phyloP scores from a whole-genome alignment of 257 asterid genomes.

The Solanum bulbocastanum region DNA sequence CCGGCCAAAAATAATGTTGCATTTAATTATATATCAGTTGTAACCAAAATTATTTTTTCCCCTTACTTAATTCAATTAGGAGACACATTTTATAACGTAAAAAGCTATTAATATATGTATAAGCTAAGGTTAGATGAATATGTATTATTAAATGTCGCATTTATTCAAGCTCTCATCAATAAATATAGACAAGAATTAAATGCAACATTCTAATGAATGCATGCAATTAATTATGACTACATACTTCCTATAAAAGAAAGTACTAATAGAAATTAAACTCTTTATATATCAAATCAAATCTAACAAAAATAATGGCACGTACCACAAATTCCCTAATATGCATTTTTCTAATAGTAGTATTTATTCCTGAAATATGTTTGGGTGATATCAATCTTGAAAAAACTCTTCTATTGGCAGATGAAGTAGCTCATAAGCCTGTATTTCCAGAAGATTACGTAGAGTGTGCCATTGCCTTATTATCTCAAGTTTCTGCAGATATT shows the following conservation, averaged over 20 bases:
- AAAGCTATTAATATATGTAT: not conserved
- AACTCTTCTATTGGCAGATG: not conserved
- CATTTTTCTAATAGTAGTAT: not conserved
- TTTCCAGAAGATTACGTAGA: not conserved
- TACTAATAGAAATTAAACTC: not conserved
- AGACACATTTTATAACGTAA: not conserved
- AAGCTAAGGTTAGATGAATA: not conserved
- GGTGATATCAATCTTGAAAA: not conserved
- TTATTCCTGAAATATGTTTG: not conserved
- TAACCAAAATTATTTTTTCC: not conserved
- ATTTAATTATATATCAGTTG: not conserved
- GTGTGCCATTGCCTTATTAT: not conserved
- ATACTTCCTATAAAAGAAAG: not conserved
- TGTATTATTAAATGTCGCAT: not conserved
- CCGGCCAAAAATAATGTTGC: not conserved
- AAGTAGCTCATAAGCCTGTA: not conserved
- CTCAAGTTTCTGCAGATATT: not conserved
- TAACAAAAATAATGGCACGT: not conserved
- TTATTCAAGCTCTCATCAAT: not conserved
- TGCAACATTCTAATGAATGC: not conserved
- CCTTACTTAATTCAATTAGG: not conserved
- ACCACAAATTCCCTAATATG: not conserved
- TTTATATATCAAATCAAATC: not conserved
- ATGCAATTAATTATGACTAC: not conserved
- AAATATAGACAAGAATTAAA: not conserved